Percentiles rank a stretch among this genome's conserved stretches.
phyloP scores from a whole-genome alignment of 441 rosid genomes.

The Syzygium syzygioides region DNA sequence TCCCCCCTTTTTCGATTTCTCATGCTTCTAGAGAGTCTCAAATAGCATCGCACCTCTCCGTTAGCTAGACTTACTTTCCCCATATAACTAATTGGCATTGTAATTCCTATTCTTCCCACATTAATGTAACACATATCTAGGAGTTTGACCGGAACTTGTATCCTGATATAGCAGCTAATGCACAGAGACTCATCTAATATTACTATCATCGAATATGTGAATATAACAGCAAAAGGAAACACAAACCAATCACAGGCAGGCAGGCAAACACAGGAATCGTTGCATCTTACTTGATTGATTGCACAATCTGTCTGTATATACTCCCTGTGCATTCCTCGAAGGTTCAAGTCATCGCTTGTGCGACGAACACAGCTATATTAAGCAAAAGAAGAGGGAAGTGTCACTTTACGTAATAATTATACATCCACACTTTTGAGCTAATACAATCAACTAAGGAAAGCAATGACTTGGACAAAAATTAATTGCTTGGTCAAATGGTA shows the following conservation, averaged over 20 bases:
- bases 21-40: background rate
- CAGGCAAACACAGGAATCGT: background rate
- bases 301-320: background rate
- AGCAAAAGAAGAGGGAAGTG: background rate
- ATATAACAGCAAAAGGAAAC: background rate
- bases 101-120: background rate
- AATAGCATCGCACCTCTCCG: background rate
- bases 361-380: background rate
- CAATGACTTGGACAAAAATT: background rate
- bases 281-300: background rate
- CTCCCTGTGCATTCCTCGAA: background rate
- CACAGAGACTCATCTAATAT: background rate
- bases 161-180: background rate
- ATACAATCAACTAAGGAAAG: background rate
- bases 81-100: background rate
- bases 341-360: background rate
- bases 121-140: background rate
- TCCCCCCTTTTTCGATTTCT: background rate
- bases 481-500: background rate
- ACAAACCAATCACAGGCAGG: background rate
- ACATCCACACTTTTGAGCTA: background rate
- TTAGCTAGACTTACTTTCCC: background rate
- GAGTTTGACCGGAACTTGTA: background rate
- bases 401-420: background rate
- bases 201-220: background rate